A percentile compares a stretch with the other conserved stretches of the same genome.
phyloP scores from a whole-genome alignment of 2,329 filamentous ascomycete species.

The Alternaria sp. region DNA sequence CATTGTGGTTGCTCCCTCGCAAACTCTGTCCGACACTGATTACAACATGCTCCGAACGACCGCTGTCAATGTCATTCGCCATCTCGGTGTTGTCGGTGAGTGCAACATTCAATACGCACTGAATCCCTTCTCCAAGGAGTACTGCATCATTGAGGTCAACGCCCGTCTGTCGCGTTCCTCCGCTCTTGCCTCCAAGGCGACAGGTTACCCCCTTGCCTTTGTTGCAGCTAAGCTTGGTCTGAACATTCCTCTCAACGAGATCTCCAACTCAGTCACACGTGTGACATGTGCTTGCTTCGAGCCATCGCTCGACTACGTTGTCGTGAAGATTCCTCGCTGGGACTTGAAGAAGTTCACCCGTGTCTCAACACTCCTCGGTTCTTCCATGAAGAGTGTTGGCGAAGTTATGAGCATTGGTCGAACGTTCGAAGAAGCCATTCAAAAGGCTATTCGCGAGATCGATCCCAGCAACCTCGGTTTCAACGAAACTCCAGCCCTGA shows the following conservation, averaged over 20 bases:
- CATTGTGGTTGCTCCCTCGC: constrained; percentile 96
- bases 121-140: constrained; percentile 93
- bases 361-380: constrained; percentile 93
- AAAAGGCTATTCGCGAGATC: constrained; percentile 95
- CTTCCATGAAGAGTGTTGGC: constrained; percentile 99
- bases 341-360: constrained; percentile 99
- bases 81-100: constrained; percentile 96
- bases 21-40: constrained; percentile 95
- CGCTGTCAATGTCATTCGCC: constrained; percentile 95
- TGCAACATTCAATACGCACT: constrained; percentile 99
- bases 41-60: constrained; percentile 99
- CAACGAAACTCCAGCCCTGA: constrained; percentile 82
- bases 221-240: constrained; percentile 97
- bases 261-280: constrained; percentile 95
- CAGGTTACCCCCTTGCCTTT: constrained; percentile 94
- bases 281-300: constrained; percentile 98
- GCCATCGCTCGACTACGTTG: constrained; percentile 96
- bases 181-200: constrained; percentile 94
- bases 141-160: constrained; percentile 99
- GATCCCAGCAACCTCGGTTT: constrained; percentile 97
- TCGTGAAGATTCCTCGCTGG: constrained; percentile 99
- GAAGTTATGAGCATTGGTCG: constrained; percentile 99
- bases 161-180: constrained; percentile 95
- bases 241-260: constrained; percentile 93
- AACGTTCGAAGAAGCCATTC: constrained; percentile 97